phyloP scores from a whole-genome alignment of 306 rosid genomes.

The Chamaecrista fasciculata region DNA sequence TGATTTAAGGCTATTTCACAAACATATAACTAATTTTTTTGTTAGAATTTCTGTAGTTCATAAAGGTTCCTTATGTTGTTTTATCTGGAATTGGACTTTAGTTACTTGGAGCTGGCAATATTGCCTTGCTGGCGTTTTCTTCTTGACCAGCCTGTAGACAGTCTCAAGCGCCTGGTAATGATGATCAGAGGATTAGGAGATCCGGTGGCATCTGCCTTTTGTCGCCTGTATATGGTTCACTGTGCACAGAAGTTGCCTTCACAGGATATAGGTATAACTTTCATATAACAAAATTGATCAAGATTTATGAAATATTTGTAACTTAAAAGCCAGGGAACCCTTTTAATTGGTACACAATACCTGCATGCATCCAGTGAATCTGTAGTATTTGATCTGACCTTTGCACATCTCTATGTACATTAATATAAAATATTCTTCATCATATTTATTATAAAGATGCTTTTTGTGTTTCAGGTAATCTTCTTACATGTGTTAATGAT shows the following conservation, averaged over 20 bases:
- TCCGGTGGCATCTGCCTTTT: slow-evolving; percentile 90
- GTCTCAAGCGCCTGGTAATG: slow-evolving; percentile 71
- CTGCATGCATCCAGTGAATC: not conserved
- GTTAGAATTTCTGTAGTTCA: not conserved
- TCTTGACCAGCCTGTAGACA: slow-evolving; percentile 60
- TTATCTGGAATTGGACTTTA: slow-evolving; percentile 41
- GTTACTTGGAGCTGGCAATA: slow-evolving; percentile 94
- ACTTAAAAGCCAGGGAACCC: not conserved
- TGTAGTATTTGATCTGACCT: slow-evolving; percentile 6
- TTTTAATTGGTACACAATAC: slow-evolving; percentile 15
- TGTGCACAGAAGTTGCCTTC: slow-evolving; percentile 75
- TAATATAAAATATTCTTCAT: slow-evolving; percentile 9
- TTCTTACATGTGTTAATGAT: slow-evolving; percentile 73
- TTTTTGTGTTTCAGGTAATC: slow-evolving; percentile 53
- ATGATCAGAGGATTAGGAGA: slow-evolving; percentile 90
- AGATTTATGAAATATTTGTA: slow-evolving; percentile 16
- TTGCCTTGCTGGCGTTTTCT: slow-evolving; percentile 89
- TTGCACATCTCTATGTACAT: not conserved
- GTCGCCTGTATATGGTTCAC: slow-evolving; percentile 70
- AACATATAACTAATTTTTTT: slow-evolving; percentile 7
- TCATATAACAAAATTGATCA: slow-evolving; percentile 6
- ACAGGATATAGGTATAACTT: slow-evolving; percentile 59
- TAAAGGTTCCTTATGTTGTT: slow-evolving; percentile 9
- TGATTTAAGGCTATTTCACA: slow-evolving; percentile 4
- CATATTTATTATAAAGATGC: slow-evolving; percentile 14